Conservation (phyloP, 108 stramenopile species). For the Cyclotella atomus region DNA sequence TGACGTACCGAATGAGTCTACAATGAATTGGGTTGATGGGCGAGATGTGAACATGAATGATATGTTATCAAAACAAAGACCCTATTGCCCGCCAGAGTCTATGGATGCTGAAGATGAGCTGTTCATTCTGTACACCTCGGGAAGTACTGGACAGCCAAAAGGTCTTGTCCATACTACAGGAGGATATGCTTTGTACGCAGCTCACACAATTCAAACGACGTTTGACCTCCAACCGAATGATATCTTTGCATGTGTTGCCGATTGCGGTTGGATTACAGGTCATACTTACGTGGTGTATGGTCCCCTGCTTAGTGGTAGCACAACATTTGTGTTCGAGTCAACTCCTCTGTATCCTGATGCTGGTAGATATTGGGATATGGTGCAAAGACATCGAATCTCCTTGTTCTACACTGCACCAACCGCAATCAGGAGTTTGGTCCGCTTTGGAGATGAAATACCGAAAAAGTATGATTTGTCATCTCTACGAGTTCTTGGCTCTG, state of each 20-base stretch:
- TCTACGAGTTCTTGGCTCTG: slow-evolving; percentile 78
- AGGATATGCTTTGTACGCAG: slow-evolving; percentile 81
- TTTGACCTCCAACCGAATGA: slow-evolving; percentile 76
- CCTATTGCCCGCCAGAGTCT: slow-evolving; percentile 95
- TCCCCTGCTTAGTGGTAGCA: slow-evolving; percentile 75
- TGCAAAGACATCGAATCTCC: slow-evolving; percentile 68
- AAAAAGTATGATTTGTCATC: slow-evolving; percentile 81
- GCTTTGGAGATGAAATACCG: slow-evolving; percentile 74
- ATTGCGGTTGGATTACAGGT: slow-evolving; percentile 91
- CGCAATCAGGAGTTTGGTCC: slow-evolving; percentile 86
- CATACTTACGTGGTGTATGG: slow-evolving; percentile 85
- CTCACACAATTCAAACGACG: slow-evolving; percentile 65
- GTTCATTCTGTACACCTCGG: slow-evolving; percentile 88
- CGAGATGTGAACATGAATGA: slow-evolving; percentile 91
- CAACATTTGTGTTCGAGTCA: slow-evolving; percentile 84
- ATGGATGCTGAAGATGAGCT: slow-evolving; percentile 93
- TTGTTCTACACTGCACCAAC: slow-evolving; percentile 93
- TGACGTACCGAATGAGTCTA: slow-evolving; percentile 32
- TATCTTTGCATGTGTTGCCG: slow-evolving; percentile 89
- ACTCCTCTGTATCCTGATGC: slow-evolving; percentile 86
- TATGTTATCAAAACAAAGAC: slow-evolving; percentile 80
- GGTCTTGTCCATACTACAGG: slow-evolving; percentile 85
- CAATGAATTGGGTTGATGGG: slow-evolving; percentile 40
- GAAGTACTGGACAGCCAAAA: slow-evolving; percentile 87
- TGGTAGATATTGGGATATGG: slow-evolving; percentile 84